Evolutionary conservation across 306 rosid species (phyloP).

Genomic region (Trifolium dubium): DNA sequence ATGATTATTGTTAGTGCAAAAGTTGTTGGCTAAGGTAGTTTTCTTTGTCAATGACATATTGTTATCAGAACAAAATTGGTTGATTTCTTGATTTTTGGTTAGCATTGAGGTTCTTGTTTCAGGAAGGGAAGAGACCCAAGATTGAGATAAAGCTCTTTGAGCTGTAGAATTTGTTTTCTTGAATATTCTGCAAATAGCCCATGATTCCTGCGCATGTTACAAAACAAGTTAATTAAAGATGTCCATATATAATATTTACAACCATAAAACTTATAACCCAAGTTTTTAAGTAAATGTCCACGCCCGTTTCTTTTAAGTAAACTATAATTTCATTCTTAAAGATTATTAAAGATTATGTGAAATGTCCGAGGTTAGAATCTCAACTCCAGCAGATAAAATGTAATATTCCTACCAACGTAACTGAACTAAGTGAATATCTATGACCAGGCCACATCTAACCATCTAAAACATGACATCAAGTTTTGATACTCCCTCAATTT

Average conservation of each 20-base stretch:
- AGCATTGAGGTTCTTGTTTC: conserved; percentile 56
- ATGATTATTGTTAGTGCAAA: conserved; percentile 45
- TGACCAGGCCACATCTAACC: no score
- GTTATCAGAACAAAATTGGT: conserved; percentile 49
- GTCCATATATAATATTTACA: neutral
- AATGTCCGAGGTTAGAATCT: no score
- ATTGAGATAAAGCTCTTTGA: conserved; percentile 78
- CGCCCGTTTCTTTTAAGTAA: no score
- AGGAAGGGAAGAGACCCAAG: conserved; percentile 67
- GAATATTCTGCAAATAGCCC: conserved; percentile 98
- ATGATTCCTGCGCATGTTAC: conserved; percentile 74
- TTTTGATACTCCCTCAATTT: neutral
- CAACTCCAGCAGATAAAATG: no score
- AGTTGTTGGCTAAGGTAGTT: conserved; percentile 49
- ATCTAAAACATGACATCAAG: no score
- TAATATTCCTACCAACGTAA: no score
- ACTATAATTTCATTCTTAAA: no score
- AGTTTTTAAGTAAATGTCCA: no score
- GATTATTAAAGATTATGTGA: no score
- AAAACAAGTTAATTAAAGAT: neutral
- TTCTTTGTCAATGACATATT: conserved; percentile 50
- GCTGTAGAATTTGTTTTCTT: conserved; percentile 80
- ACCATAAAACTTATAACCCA: neutral
- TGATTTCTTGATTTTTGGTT: conserved; percentile 38
- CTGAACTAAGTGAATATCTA: no score